These are phyloP conservation scores for Sporisorium reilianum DNA, from an alignment of 1,284 basidiomycete genomes.

Conservation along the genomic window DNA sequence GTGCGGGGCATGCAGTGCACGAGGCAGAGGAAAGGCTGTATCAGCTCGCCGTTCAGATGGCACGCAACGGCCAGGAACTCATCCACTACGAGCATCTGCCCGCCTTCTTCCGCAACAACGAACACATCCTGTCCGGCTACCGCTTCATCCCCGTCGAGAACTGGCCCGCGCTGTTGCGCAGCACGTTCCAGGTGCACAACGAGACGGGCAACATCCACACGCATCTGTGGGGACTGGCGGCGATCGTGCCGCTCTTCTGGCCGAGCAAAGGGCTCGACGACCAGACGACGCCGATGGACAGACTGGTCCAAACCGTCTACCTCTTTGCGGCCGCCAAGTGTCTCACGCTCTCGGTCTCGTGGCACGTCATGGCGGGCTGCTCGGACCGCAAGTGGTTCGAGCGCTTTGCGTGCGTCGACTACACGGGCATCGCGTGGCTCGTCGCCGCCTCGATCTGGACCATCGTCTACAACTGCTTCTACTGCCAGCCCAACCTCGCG, in stretches of 20 bases:
- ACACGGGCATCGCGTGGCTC: conserved; percentile 68
- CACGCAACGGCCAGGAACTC: conserved; percentile 57
- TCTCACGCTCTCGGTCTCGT: conserved; percentile 61
- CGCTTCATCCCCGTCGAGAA: conserved; percentile 66
- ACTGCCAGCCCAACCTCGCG: conserved; percentile 67
- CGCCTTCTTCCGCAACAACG: conserved; percentile 67
- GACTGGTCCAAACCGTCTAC: conserved; percentile 66
- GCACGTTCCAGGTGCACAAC: conserved; percentile 68
- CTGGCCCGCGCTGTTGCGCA: conserved; percentile 57
- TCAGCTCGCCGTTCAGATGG: conserved; percentile 60
- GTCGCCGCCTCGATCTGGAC: conserved; percentile 67
- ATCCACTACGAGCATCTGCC: conserved; percentile 64
- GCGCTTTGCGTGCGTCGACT: conserved; percentile 67
- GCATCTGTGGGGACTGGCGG: conserved; percentile 62
- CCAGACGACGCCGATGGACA: conserved; percentile 65
- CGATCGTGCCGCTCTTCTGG: conserved; percentile 65
- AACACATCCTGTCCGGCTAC: conserved; percentile 66
- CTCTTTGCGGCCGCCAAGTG: conserved; percentile 67
- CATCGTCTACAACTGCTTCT: conserved; percentile 68
- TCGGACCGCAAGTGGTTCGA: conserved; percentile 64
- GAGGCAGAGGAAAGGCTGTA: conserved; percentile 65
- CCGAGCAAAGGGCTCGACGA: conserved; percentile 60
- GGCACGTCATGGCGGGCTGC: conserved; percentile 69
- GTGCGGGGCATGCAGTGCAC: conserved; percentile 51
- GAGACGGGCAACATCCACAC: conserved; percentile 69